These are phyloP conservation scores for Dicorynia guianensis DNA, from an alignment of 306 rosid species.

Conservation along the genomic window DNA sequence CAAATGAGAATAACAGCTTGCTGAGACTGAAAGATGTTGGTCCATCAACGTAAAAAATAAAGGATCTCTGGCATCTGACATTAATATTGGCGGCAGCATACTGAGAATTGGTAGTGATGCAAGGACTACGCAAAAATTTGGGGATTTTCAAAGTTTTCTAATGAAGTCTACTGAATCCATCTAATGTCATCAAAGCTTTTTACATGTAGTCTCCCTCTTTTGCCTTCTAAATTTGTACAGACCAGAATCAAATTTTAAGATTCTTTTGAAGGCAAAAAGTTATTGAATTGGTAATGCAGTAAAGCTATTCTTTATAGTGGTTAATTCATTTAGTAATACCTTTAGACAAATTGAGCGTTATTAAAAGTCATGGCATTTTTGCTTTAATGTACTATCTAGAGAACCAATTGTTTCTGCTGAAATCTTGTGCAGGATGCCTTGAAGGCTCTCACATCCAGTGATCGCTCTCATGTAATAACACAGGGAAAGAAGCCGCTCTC, in stretches of 20 bases:
- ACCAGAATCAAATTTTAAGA: neutral
- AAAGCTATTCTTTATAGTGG: neutral
- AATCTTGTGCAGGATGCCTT: slow-evolving; percentile 55
- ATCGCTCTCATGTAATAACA: slow-evolving; percentile 33
- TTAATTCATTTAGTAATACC: slow-evolving; percentile 15
- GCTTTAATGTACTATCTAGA: neutral
- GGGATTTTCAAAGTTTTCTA: slow-evolving; percentile 26
- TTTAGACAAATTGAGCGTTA: neutral
- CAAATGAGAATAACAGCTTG: slow-evolving; percentile 53
- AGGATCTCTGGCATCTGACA: slow-evolving; percentile 41
- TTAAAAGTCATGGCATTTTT: slow-evolving; percentile 4
- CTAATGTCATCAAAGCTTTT: neutral
- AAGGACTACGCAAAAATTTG: slow-evolving; percentile 22
- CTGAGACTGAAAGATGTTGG: slow-evolving; percentile 39
- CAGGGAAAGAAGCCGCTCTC: slow-evolving; percentile 48
- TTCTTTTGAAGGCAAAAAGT: slow-evolving; percentile 11
- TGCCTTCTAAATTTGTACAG: slow-evolving; percentile 1
- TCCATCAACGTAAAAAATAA: slow-evolving; percentile 41
- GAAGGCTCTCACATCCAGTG: slow-evolving; percentile 41
- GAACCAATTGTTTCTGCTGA: slow-evolving; percentile 18
- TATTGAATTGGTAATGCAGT: neutral
- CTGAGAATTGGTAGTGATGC: slow-evolving; percentile 39
- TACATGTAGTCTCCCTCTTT: neutral
- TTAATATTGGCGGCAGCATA: slow-evolving; percentile 43
- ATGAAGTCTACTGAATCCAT: slow-evolving; percentile 31